phyloP scores from a whole-genome alignment of 768 basidiomycete genomes.

The Leccinum variicolor region DNA sequence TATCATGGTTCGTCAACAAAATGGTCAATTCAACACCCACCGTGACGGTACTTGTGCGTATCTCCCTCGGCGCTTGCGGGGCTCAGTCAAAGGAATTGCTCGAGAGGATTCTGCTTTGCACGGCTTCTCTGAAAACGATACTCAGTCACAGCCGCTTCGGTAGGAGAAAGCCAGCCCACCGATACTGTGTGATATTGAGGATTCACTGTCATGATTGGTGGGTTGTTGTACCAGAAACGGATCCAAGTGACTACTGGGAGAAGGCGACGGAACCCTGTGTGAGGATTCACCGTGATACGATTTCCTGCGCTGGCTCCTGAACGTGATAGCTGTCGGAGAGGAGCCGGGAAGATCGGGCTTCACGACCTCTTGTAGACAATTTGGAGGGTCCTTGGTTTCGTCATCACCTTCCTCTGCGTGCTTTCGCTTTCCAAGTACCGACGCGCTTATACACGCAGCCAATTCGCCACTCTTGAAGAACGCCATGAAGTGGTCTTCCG shows the following conservation, averaged over 20 bases:
- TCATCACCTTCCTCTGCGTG: conserved; percentile 19
- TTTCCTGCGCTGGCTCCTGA: conserved; percentile 13
- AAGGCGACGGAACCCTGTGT: conserved; percentile 3
- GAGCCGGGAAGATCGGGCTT: conserved; percentile 1
- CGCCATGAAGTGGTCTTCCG: conserved; percentile 27
- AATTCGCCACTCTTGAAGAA: conserved; percentile 29
- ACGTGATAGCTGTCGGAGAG: neutral
- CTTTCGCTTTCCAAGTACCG: conserved; percentile 28
- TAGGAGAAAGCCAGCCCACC: conserved; percentile 11
- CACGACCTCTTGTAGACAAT: conserved; percentile 1
- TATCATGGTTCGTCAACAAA: neutral
- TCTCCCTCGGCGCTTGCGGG: conserved; percentile 55
- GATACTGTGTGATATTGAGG: neutral
- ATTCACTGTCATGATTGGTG: neutral
- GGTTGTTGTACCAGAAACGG: conserved; percentile 6
- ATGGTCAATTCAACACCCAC: conserved; percentile 20
- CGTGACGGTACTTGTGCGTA: conserved; percentile 41
- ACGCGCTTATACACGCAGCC: conserved; percentile 18
- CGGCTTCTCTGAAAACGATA: conserved; percentile 6
- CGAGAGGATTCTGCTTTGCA: conserved; percentile 12
- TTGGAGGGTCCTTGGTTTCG: neutral
- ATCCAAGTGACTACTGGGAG: conserved; percentile 5
- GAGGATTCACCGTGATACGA: conserved; percentile 16
- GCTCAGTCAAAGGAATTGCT: conserved; percentile 13
- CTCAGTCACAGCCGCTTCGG: neutral